Conservation (phyloP, 495 filamentous ascomycete genomes). For the Beverwykella pulmonaria region DNA sequence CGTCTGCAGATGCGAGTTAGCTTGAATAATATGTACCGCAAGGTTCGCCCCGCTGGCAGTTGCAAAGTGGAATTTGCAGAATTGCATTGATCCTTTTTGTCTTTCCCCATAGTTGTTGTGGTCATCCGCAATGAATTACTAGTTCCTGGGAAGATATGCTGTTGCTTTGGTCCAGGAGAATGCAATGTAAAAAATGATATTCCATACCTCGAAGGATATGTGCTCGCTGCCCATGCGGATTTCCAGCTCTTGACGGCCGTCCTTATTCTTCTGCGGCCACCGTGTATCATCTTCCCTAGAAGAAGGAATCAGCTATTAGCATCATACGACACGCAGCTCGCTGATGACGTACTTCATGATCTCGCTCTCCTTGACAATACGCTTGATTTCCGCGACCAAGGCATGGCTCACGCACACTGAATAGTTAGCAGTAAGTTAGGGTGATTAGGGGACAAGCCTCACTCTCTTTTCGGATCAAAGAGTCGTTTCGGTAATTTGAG, state of each 20-base stretch:
- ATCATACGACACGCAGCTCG: not conserved
- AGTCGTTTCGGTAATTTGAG: slow-evolving; percentile 99
- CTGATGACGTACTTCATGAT: slow-evolving; percentile 81
- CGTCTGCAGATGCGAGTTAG: slow-evolving; percentile 60
- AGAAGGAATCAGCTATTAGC: not conserved
- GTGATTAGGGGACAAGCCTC: slow-evolving; percentile 46
- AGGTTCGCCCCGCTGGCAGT: not conserved
- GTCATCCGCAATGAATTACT: too few species aligned
- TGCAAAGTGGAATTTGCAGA: too few species aligned
- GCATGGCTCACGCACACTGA: slow-evolving; percentile 94
- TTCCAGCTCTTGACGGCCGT: slow-evolving; percentile 95
- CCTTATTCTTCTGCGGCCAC: slow-evolving; percentile 99
- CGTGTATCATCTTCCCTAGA: slow-evolving; percentile 97
- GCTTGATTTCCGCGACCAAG: slow-evolving; percentile 92
- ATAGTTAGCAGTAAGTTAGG: slow-evolving; percentile 2
- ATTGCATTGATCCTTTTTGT: too few species aligned
- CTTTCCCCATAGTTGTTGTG: too few species aligned
- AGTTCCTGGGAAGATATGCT: too few species aligned
- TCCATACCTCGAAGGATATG: slow-evolving; percentile 89
- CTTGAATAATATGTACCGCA: not conserved
- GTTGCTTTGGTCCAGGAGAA: too few species aligned
- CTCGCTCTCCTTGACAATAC: slow-evolving; percentile 96
- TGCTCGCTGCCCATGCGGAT: slow-evolving; percentile 94
- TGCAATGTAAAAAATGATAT: not conserved
- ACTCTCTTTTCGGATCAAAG: slow-evolving; percentile 99